phyloP scores from a whole-genome alignment of 176 grass and related monocot species.

The Cocos nucifera region DNA sequence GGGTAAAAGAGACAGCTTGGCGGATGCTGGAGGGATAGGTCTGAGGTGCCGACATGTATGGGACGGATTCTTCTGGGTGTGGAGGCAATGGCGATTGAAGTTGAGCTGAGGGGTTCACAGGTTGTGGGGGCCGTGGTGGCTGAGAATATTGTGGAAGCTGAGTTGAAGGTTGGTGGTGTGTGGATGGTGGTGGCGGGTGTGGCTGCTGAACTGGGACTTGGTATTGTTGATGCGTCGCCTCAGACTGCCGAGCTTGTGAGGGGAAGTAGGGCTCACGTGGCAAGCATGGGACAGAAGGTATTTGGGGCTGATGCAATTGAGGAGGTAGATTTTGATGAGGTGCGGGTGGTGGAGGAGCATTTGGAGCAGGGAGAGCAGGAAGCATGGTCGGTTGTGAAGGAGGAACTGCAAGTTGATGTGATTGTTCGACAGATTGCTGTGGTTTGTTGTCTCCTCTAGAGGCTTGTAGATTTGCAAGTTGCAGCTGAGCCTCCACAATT shows the following conservation, averaged over 20 bases:
- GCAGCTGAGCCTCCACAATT: conserved; percentile 57
- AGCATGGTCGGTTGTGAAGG: conserved; percentile 23
- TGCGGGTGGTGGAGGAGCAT: conserved; percentile 37
- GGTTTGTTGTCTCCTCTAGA: conserved; percentile 28
- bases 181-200: conserved; percentile 20
- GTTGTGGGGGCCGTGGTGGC: conserved; percentile 23
- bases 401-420: conserved; percentile 26
- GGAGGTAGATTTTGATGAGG: conserved; percentile 32
- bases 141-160: conserved; percentile 49
- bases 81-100: conserved; percentile 30
- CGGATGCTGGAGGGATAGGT: conserved; percentile 43
- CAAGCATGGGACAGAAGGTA: conserved; percentile 27
- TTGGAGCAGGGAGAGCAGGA: conserved; percentile 46
- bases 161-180: conserved; percentile 30
- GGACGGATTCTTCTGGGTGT: conserved; percentile 39
- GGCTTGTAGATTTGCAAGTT: conserved; percentile 56
- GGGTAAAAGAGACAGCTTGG: conserved; percentile 39
- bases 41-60: conserved; percentile 42
- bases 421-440: conserved; percentile 35
- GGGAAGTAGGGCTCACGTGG: conserved; percentile 23
- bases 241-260: conserved; percentile 29
- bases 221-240: conserved; percentile 47
- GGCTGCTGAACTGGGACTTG: conserved; percentile 24
- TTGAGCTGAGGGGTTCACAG: conserved; percentile 34
- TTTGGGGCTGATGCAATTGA: conserved; percentile 33